A percentile compares a stretch with the other conserved stretches of the same genome.
These are phyloP conservation scores for Coccomyxa sp. DNA, from an alignment of 139 green algal species.

Conservation along the genomic window DNA sequence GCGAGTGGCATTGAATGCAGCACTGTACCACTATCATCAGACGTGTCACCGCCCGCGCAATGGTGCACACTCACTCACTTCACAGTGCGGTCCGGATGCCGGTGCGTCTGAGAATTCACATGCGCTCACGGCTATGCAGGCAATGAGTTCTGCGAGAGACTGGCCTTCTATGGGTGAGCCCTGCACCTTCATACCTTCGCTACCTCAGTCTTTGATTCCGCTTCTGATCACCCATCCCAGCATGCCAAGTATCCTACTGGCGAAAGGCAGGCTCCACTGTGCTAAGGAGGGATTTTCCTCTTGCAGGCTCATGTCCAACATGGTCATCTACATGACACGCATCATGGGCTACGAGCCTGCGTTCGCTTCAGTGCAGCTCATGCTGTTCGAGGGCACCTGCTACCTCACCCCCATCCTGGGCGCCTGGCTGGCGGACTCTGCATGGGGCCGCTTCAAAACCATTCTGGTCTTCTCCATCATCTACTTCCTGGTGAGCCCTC, in stretches of 20 bases:
- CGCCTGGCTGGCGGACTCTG: constrained; percentile 85
- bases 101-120: no score
- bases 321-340: constrained; percentile 85
- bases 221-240: not conserved
- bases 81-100: not conserved
- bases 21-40: not conserved
- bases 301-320: constrained; percentile 76
- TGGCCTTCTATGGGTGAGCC: constrained; percentile 83
- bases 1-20: no score
- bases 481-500: constrained; percentile 72
- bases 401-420: constrained; percentile 93
- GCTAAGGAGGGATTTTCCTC: not conserved
- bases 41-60: not conserved
- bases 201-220: no score
- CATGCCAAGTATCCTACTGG: no score
- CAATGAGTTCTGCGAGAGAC: constrained; percentile 90
- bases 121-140: constrained; percentile 28
- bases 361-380: constrained; percentile 74
- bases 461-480: constrained; percentile 92
- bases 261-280: no score
- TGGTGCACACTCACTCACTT: not conserved
- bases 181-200: not conserved
- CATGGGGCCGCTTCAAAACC: constrained; percentile 91
- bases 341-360: constrained; percentile 76
- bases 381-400: constrained; percentile 88